These are phyloP conservation scores for Solanum virginianum DNA, from an alignment of 257 asterid species.

Conservation along the genomic window DNA sequence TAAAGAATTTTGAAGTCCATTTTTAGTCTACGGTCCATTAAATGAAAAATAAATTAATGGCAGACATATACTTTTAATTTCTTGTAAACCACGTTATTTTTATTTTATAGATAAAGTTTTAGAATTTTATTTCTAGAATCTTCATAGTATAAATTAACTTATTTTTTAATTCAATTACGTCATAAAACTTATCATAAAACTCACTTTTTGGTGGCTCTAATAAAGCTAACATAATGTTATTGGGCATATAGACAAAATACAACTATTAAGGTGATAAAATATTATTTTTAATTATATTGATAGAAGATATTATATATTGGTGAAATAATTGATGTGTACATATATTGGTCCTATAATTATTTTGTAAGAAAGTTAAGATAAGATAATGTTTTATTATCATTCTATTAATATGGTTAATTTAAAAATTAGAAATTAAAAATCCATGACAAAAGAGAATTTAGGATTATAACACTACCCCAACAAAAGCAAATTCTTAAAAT, in stretches of 20 bases:
- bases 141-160: neutral
- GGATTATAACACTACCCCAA: too few relatives aligned
- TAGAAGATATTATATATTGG: neutral
- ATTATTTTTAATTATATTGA: too few relatives aligned
- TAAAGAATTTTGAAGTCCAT: neutral
- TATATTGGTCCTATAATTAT: neutral
- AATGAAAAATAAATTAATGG: neutral
- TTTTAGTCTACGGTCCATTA: neutral
- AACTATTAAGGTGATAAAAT: neutral
- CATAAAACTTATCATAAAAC: neutral
- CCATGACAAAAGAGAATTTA: too few relatives aligned
- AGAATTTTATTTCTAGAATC: neutral
- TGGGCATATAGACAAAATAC: neutral
- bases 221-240: neutral
- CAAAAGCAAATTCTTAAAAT: too few relatives aligned
- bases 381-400: neutral
- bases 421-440: too few relatives aligned
- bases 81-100: neutral
- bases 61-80: neutral
- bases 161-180: neutral
- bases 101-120: neutral
- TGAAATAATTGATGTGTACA: neutral
- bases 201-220: neutral
- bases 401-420: too few relatives aligned
- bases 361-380: neutral